Percentiles rank a stretch among this genome's conserved stretches.
phyloP scores from a whole-genome alignment of 1,284 basidiomycete genomes.

The Thelephora terrestris region DNA sequence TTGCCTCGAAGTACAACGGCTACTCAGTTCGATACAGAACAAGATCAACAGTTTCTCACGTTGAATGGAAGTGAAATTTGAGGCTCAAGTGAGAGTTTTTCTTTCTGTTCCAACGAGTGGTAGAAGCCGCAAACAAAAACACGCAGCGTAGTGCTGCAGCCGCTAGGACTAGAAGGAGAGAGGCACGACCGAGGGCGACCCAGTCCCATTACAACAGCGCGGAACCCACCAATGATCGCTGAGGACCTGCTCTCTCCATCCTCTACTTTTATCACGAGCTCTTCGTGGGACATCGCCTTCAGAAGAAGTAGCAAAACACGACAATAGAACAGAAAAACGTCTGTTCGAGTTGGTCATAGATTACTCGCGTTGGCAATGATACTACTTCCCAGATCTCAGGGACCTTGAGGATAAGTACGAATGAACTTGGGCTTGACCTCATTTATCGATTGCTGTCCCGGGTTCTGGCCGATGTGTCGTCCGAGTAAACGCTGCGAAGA shows the following conservation, averaged over 20 bases:
- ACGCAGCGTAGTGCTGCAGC: too few relatives aligned
- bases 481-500: slow-evolving; percentile 30
- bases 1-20: too few relatives aligned
- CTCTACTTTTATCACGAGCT: slow-evolving; percentile 69
- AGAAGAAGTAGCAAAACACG: slow-evolving; percentile 8
- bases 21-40: too few relatives aligned
- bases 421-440: slow-evolving; percentile 68
- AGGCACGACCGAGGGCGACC: too few relatives aligned
- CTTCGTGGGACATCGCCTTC: slow-evolving; percentile 58
- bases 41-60: too few relatives aligned
- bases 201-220: slow-evolving; percentile 49
- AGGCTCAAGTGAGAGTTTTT: too few relatives aligned
- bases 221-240: slow-evolving; percentile 62
- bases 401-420: too few relatives aligned
- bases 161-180: too few relatives aligned
- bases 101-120: too few relatives aligned
- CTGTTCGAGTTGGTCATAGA: neutral
- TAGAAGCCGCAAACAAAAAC: too few relatives aligned
- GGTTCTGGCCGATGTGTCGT: slow-evolving; percentile 57
- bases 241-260: slow-evolving; percentile 64
- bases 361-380: slow-evolving; percentile 50
- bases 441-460: slow-evolving; percentile 52
- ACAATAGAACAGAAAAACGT: slow-evolving; percentile 1
- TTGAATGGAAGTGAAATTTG: too few relatives aligned
- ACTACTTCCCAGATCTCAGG: too few relatives aligned